A percentile compares a stretch with the other conserved stretches of the same genome.
phyloP scores from a whole-genome alignment of 176 grass and related monocot species.

The Oryza glumipatula region DNA sequence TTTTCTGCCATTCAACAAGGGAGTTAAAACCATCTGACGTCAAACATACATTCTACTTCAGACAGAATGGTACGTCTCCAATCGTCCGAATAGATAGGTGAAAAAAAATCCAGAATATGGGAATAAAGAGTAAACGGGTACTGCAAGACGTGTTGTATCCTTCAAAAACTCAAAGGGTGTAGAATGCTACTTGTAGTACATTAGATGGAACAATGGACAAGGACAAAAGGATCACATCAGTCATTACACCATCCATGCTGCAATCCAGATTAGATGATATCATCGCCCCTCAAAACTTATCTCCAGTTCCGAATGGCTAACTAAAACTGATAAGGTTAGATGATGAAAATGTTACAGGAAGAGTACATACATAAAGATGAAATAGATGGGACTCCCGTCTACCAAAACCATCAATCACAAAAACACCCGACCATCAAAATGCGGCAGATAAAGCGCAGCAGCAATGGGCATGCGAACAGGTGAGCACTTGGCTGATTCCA shows the following conservation, averaged over 20 bases:
- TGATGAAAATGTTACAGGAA: constrained; percentile 19
- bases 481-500: background rate
- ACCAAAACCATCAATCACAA: background rate
- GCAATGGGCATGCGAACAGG: background rate
- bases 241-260: background rate
- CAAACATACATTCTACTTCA: no score
- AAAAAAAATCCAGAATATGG: background rate
- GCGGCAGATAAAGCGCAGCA: background rate
- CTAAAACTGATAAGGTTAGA: constrained; percentile 31
- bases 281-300: background rate
- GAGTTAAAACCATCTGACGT: background rate
- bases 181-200: background rate
- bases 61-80: background rate
- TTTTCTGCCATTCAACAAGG: background rate
- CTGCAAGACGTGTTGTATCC: background rate
- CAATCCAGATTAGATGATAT: background rate
- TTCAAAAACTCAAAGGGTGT: background rate
- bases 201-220: background rate
- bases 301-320: background rate
- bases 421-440: constrained; percentile 24
- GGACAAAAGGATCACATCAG: background rate
- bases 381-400: background rate
- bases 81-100: background rate
- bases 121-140: background rate
- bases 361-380: constrained; percentile 42